Base-by-base conservation (phyloP, 352 stramenopile genomes). In the Peronospora destructor region DNA sequence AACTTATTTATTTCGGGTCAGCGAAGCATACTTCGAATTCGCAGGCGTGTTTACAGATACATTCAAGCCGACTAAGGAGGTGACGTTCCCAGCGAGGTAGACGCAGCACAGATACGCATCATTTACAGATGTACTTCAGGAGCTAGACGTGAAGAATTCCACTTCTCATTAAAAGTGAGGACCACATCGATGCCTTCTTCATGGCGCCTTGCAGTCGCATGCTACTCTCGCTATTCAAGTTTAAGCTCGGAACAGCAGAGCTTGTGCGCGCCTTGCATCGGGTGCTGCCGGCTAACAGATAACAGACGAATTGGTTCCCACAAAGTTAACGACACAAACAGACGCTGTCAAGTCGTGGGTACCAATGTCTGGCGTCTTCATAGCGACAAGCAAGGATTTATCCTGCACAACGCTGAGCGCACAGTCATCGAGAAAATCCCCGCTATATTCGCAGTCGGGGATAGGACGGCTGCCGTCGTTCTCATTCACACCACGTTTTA, bases 81-180 rank as follows among this genome's bases (percentile, higher is more conserved):
- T 26, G 23, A 26, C 4, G 23, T 26, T 26, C 23, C 23, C 23
- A 26, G 23, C 23, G 4, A 6, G 23, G 23, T 3, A 26, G 23
- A 26, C 23, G 4, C 23, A 26, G 23, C 2, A 26, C 23, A 26
- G 23, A 1, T 26, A 26, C 23, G 4, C 23, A 26, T 26, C 4
- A 26, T 52, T 66, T 62, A 68, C 46, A 71, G 35, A 49, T 63
- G 44, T 17, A 68, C 63, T 56, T 71, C 49, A 10, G 53, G 48
- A n/a, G 53, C 48, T 7, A 14, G 39, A 35, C 33, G 38, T 32
- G 19, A 49, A 7, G 61, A 59, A 29, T 45, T 41, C 16, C 49
- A 37, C 6, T 60, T 38, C 7, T 66, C 52, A 10, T 61, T 29
- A 35, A 73, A 58, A 6, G 61, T 61, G 34, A 70, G 47, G 34